These are phyloP conservation scores for Phytopythium oedochilum DNA, from an alignment of 352 stramenopile genomes.

Conservation along the genomic window DNA sequence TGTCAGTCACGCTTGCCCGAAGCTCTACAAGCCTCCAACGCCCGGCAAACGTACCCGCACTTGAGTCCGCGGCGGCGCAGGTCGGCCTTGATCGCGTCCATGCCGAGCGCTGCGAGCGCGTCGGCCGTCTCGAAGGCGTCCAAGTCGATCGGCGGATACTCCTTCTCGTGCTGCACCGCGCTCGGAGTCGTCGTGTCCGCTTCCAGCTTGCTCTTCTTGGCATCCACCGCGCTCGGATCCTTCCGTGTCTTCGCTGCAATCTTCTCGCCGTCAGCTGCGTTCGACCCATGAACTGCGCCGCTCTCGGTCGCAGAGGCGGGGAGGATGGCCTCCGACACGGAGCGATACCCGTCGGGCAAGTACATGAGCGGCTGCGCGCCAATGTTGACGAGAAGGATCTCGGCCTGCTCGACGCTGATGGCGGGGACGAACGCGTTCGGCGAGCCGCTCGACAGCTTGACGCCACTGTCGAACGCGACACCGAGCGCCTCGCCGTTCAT, in stretches of 20 bases:
- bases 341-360: slow-evolving; percentile 26
- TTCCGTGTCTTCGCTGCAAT: background rate
- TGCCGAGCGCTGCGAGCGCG: slow-evolving; percentile 83
- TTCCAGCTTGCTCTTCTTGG: slow-evolving; percentile 6
- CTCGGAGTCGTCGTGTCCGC: background rate
- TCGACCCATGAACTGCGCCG: background rate
- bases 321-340: slow-evolving; percentile 42
- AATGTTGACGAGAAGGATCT: slow-evolving; percentile 85
- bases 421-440: slow-evolving; percentile 63
- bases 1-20: slow-evolving; percentile 9
- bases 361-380: slow-evolving; percentile 74
- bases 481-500: slow-evolving; percentile 75
- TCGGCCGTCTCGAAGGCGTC: slow-evolving; percentile 45
- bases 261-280: background rate
- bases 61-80: slow-evolving; percentile 92
- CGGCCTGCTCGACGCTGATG: slow-evolving; percentile 77
- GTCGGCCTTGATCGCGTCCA: slow-evolving; percentile 91
- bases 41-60: slow-evolving; percentile 81
- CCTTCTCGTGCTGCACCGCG: slow-evolving; percentile 11
- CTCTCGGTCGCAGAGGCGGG: slow-evolving; percentile 1
- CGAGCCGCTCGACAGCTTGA: slow-evolving; percentile 21
- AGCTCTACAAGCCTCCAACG: background rate
- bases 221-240: background rate
- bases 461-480: slow-evolving; percentile 40
- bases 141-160: slow-evolving; percentile 35